These are phyloP conservation scores for Sphagnum magellanicum DNA, from an alignment of 228 moss, liverwort and hornwort species.

Conservation along the genomic window DNA sequence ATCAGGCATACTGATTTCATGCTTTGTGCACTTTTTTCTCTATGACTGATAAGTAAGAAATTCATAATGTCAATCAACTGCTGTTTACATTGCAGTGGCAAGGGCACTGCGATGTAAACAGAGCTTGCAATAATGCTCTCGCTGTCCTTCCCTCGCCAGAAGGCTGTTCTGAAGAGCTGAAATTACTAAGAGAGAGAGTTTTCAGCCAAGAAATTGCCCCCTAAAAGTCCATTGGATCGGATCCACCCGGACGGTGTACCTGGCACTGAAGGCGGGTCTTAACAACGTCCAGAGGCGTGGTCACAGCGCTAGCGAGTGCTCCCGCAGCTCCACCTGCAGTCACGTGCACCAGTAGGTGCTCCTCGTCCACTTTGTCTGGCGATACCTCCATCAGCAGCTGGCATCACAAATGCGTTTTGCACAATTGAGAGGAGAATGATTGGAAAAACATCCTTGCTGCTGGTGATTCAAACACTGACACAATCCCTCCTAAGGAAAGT, in stretches of 20 bases:
- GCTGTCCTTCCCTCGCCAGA: too few relatives aligned
- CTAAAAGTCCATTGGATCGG: too few relatives aligned
- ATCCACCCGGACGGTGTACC: constrained; percentile 10
- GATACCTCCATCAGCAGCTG: constrained; percentile 37
- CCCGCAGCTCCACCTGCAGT: constrained; percentile 45
- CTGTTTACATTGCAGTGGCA: too few relatives aligned
- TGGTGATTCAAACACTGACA: neutral
- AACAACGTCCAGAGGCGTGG: constrained; percentile 43
- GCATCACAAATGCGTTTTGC: neutral
- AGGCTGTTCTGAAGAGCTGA: too few relatives aligned
- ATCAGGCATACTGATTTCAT: too few relatives aligned
- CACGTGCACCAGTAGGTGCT: constrained; percentile 32
- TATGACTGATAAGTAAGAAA: too few relatives aligned
- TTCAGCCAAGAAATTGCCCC: too few relatives aligned
- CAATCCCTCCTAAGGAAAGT: neutral
- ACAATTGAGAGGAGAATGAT: neutral
- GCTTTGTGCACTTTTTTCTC: too few relatives aligned
- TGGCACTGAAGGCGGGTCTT: constrained; percentile 52
- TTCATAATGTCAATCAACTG: too few relatives aligned
- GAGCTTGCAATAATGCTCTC: too few relatives aligned
- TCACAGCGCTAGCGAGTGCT: constrained; percentile 51
- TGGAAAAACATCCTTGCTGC: neutral
- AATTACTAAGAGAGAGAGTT: too few relatives aligned
- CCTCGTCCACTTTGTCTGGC: neutral
- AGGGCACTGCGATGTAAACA: too few relatives aligned